Percentiles rank a stretch among this genome's conserved stretches.
Evolutionary conservation across 2,329 filamentous ascomycete species (phyloP).

Genomic region (Pseudogymnoascus sp.): DNA sequence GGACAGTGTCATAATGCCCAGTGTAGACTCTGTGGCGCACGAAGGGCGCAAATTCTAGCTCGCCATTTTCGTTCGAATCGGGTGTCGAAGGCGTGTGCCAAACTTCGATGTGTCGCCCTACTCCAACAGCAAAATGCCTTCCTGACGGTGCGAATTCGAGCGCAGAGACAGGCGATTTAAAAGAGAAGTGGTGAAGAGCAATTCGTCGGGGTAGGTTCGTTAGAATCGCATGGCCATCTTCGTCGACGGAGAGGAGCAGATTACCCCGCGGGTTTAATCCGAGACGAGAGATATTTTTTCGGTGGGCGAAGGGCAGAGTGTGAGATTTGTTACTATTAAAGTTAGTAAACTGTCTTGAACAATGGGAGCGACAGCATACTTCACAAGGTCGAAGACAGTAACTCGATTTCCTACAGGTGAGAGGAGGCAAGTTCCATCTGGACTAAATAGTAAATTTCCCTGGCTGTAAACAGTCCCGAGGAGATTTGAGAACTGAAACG

Average conservation of each 20-base stretch:
- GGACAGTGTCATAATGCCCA: constrained; percentile 81
- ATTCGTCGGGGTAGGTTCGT: constrained; percentile 83
- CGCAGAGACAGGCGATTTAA: constrained; percentile 72
- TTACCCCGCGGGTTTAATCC: constrained; percentile 87
- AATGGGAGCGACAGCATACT: constrained; percentile 47
- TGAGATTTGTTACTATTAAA: constrained; percentile 68
- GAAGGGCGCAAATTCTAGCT: constrained; percentile 92
- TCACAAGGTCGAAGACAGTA: constrained; percentile 90
- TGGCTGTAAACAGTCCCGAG: constrained; percentile 97
- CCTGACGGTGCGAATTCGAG: constrained; percentile 89
- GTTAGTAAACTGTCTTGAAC: neutral
- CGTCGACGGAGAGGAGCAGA: constrained; percentile 84
- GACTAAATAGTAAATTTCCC: constrained; percentile 93
- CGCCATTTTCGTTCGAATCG: constrained; percentile 67
- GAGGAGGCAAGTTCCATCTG: constrained; percentile 89
- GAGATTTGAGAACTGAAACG: constrained; percentile 89
- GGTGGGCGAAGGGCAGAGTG: constrained; percentile 82
- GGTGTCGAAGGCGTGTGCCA: constrained; percentile 94
- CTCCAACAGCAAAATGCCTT: constrained; percentile 78
- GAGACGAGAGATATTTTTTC: constrained; percentile 83
- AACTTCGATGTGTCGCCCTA: constrained; percentile 83
- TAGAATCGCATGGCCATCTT: constrained; percentile 87
- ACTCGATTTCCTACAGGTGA: constrained; percentile 96
- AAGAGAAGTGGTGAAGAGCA: constrained; percentile 90
- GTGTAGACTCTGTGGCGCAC: constrained; percentile 77